Evolutionary conservation across 306 rosid species (phyloP), one percentile per base, ranked within the genome.

Genomic region (Cicer pinnatifidum): DNA sequence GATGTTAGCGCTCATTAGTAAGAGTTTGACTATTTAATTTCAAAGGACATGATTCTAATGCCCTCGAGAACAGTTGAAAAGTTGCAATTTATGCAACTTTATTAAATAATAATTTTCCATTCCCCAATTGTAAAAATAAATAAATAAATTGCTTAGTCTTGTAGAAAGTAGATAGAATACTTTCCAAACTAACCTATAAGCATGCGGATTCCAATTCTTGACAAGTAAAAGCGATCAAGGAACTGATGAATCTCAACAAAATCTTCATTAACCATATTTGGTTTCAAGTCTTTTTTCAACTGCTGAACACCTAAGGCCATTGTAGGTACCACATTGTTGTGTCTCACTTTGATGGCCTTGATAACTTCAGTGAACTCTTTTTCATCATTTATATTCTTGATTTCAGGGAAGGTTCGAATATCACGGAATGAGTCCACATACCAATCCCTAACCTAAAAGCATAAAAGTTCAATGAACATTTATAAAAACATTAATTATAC

Each of bases 301-400:
- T 89, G 99, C 62, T 91, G 95, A 85, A 94, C 95, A 67, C 99
- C 99, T 68, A 94, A 70, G 62, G 99, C 99, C 99, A 94, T 94
- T 82, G 80, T 88, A 7, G 93, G 99, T 38, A 94, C 99, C 78
- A 94, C 99, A 77, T 94, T 91, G 86, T 94, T 94, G 86, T 94
- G 99, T 71, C 97, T 89, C 71, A 91, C 97, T 88, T 90, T 94
- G 53, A 94, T 88, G 41, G 99, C 97, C 87, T 91, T 94, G 23
- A 94, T 91, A 89, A 90, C 90, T 4, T 94, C 85, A 0, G 96
- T 94, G 73, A 94, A 91, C 12, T 84, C 90, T 46, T 59, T 87
- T 85, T 91, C 96, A 12, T 91, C 97, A 5, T 17, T 84, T 51
- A 80, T 58, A 74, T 67, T 82, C 84, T 90, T 94, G 75, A 94